Evolutionary conservation across 2,329 filamentous ascomycete genomes (phyloP), one percentile per base, ranked within the genome.

Genomic region (Alternaria atra): DNA sequence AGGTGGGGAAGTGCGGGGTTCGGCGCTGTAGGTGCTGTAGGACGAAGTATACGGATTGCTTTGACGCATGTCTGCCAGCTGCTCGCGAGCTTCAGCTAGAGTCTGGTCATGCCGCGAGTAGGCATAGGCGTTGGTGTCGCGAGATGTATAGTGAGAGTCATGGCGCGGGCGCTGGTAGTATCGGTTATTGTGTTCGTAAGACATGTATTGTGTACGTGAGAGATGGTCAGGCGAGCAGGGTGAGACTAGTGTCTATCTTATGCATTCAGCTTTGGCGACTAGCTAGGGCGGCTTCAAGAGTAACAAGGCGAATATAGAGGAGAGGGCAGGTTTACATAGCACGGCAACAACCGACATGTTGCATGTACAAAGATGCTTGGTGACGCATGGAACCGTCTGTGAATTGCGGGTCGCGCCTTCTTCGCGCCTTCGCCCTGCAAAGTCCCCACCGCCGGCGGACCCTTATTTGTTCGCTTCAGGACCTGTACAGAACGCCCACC

Each of bases 1-100:
- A 8, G 68, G 65, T n/a, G 72, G 65, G 39, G 67, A 58, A 30
- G 63, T 63, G 74, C 75, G 77, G 54, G 74, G 67, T 42, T 79
- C 75, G 56, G 62, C 42, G 50, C 23, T 47, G 44, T 55, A 44
- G 63, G 65, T 54, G 57, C 77, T 72, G 69, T 77, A 70, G 56
- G 64, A 56, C 25, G 66, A 60, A 23, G 66, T 50, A 43, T 69
- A 69, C 58, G 64, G 61, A 46, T 66, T 65, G 48, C 63, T 66
- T 62, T 61, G 52, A 39, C 64, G 69, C 73, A 75, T 74, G 66
- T 65, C 60, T 60, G 68, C 61, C 44, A 61, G 66, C 50, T 64
- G 51, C 65, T 54, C 53, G 47, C 54, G 58, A 51, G 70, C 63
- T 39, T 63, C 58, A 50, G 67, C 58, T 55, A 72, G 64, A 54